A percentile compares a stretch with the other conserved stretches of the same genome.
phyloP scores from a whole-genome alignment of 2,329 filamentous ascomycete genomes.

The Diaporthe capsici region DNA sequence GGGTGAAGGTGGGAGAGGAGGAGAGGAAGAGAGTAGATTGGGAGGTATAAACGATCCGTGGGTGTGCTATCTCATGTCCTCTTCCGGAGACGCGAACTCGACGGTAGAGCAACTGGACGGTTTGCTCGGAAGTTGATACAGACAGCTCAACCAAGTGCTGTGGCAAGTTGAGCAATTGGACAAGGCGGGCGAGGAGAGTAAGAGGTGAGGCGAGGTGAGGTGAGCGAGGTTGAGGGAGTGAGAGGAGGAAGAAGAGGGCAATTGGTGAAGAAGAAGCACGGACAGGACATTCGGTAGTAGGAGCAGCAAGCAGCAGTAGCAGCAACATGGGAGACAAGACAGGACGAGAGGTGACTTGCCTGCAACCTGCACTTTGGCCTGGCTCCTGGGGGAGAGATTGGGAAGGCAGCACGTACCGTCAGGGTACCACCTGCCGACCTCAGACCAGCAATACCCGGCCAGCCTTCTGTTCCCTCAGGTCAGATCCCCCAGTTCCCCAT shows the following conservation, averaged over 20 bases:
- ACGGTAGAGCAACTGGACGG: background rate
- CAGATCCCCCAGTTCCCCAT: slow-evolving; percentile 9
- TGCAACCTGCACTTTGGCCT: slow-evolving; percentile 5
- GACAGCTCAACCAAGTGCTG: slow-evolving; percentile 20
- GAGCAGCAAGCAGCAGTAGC: slow-evolving; percentile 2
- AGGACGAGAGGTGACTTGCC: slow-evolving; percentile 9
- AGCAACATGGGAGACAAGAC: slow-evolving; percentile 8
- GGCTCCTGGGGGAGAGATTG: background rate
- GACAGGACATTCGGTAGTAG: slow-evolving; percentile 15
- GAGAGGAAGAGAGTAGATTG: slow-evolving; percentile 11
- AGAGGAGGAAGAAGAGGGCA: slow-evolving; percentile 10
- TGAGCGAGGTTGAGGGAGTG: slow-evolving; percentile 5
- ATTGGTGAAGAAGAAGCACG: slow-evolving; percentile 37
- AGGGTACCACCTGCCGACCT: slow-evolving; percentile 22
- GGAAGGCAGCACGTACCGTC: slow-evolving; percentile 10
- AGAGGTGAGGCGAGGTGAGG: slow-evolving; percentile 7
- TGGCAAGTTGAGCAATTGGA: slow-evolving; percentile 26
- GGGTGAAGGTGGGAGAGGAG: background rate
- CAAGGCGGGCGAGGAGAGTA: background rate
- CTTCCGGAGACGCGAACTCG: background rate
- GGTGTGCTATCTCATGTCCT: slow-evolving; percentile 31
- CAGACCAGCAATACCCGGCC: slow-evolving; percentile 25
- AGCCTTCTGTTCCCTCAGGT: slow-evolving; percentile 13
- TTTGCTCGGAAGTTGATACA: background rate
- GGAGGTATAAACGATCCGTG: slow-evolving; percentile 19